Evolutionary conservation across 192 early-diverging fungal genomes (phyloP).

Genomic region (Entomortierella chlamydospora): DNA sequence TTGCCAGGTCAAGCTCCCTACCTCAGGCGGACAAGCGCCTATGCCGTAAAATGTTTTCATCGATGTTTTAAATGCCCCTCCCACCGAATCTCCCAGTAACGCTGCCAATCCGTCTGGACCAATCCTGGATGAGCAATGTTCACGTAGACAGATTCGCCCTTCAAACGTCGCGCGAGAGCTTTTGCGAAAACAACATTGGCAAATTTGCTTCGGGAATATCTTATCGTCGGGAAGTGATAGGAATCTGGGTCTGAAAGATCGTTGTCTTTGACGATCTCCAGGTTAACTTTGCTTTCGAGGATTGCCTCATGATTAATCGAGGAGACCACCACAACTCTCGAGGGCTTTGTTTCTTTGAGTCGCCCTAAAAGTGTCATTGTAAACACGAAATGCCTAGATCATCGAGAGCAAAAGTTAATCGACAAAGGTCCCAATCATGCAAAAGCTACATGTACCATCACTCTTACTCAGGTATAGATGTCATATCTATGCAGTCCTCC

Average conservation of each 20-base stretch:
- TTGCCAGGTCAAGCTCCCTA: conserved; percentile 58
- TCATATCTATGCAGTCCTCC: too few species aligned
- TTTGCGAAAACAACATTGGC: conserved; percentile 60
- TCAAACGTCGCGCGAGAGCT: conserved; percentile 18
- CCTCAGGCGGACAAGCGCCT: too few species aligned
- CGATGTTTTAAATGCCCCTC: too few species aligned
- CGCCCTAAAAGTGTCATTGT: conserved; percentile 25
- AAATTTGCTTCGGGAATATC: conserved; percentile 64
- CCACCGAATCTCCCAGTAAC: conserved; percentile 1
- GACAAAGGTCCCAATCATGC: too few species aligned
- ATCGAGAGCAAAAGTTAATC: too few species aligned
- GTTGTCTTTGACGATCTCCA: conserved; percentile 52
- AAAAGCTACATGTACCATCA: too few species aligned
- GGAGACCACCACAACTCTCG: conserved; percentile 23
- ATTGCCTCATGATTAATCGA: conserved; percentile 32
- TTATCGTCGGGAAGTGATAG: too few species aligned
- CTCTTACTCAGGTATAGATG: too few species aligned
- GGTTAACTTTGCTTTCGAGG: conserved; percentile 36
- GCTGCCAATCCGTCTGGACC: conserved; percentile 26
- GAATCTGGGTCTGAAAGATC: too few species aligned
- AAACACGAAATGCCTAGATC: conserved; percentile 61
- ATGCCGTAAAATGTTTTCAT: too few species aligned
- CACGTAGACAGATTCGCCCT: conserved; percentile 37
- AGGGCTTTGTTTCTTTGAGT: conserved; percentile 10
- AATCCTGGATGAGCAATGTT: conserved; percentile 51